Evolutionary conservation across 306 rosid species (phyloP).

Genomic region (Trifolium subterraneum): DNA sequence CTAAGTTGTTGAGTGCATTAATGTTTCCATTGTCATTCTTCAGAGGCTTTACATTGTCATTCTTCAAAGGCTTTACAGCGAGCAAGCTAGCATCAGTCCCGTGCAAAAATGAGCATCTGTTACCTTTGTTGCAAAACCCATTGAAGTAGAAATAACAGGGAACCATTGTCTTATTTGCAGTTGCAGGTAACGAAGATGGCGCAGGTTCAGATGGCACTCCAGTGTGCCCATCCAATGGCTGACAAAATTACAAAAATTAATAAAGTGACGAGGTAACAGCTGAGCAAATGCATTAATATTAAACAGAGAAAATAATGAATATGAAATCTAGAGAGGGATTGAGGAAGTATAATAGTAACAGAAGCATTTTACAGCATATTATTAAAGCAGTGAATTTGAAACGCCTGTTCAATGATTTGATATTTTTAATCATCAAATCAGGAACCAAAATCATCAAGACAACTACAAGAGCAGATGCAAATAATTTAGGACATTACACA

Average conservation of each 20-base stretch:
- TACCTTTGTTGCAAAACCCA: conserved; percentile 88
- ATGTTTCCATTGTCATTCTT: conserved; percentile 54
- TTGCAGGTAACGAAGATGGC: conserved; percentile 55
- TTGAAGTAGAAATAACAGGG: conserved; percentile 80
- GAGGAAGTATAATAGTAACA: neutral
- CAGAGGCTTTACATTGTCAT: neutral
- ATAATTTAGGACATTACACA: conserved; percentile 9
- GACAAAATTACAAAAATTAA: conserved; percentile 39
- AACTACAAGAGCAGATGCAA: conserved; percentile 25
- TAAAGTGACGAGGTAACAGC: conserved; percentile 34
- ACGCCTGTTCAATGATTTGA: conserved; percentile 7
- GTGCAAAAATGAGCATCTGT: conserved; percentile 74
- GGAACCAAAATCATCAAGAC: conserved; percentile 27
- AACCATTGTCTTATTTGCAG: conserved; percentile 62
- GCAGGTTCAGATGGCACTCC: conserved; percentile 64
- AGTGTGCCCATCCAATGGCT: conserved; percentile 77
- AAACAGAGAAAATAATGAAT: conserved; percentile 7
- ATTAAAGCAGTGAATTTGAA: conserved; percentile 5
- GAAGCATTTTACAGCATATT: conserved; percentile 2
- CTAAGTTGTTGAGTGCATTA: conserved; percentile 42
- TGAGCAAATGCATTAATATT: conserved; percentile 19
- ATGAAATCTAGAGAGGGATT: conserved; percentile 6
- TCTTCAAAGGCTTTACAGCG: neutral
- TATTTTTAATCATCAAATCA: conserved; percentile 35
- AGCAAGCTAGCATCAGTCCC: conserved; percentile 46